These are phyloP conservation scores for Perilla frutescens DNA, from an alignment of 257 asterid genomes.

Conservation along the genomic window DNA sequence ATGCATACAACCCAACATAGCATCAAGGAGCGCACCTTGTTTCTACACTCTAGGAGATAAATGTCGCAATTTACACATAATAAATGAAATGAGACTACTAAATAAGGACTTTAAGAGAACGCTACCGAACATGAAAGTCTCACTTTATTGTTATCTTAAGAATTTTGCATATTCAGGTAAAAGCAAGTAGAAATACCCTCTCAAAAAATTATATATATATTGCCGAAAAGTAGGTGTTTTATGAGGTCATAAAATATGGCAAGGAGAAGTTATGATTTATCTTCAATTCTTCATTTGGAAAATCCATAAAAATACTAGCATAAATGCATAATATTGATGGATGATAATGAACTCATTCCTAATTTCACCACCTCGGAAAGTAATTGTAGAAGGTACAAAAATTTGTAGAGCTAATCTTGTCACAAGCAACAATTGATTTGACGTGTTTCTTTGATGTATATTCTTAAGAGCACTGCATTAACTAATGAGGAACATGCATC, in stretches of 20 bases:
- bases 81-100: too few relatives aligned
- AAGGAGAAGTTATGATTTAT: constrained; percentile 3
- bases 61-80: too few relatives aligned
- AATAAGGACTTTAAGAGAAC: too few relatives aligned
- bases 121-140: too few relatives aligned
- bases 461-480: constrained; percentile 6
- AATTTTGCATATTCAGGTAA: too few relatives aligned
- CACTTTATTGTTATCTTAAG: too few relatives aligned
- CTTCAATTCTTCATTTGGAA: not conserved
- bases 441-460: constrained; percentile 1
- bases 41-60: too few relatives aligned
- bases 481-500: not conserved
- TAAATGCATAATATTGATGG: not conserved
- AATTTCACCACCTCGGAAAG: not conserved
- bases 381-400: not conserved
- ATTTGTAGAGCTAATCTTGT: constrained; percentile 1
- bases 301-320: not conserved
- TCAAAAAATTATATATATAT: too few relatives aligned
- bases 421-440: not conserved
- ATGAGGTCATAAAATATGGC: not conserved
- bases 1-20: too few relatives aligned
- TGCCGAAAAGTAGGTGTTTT: not conserved
- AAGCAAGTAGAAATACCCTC: too few relatives aligned
- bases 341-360: not conserved
- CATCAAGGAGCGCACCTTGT: too few relatives aligned